Conservation (phyloP, 2,329 filamentous ascomycete genomes). For the Zymoseptoria passerinii region DNA sequence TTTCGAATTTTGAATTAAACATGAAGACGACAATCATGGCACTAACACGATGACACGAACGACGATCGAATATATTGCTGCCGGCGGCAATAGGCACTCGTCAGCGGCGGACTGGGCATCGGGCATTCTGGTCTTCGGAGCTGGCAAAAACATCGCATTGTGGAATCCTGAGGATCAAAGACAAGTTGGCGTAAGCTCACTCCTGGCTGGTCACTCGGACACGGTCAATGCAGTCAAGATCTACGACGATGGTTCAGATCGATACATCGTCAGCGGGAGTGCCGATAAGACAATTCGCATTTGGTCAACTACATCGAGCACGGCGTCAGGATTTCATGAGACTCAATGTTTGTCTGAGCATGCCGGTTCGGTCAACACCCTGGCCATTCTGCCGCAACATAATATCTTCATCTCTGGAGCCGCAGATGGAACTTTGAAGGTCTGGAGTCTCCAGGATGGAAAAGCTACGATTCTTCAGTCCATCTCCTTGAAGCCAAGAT, state of each 20-base stretch:
- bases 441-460: constrained; percentile 54
- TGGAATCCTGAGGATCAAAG: constrained; percentile 61
- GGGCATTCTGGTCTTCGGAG: constrained; percentile 76
- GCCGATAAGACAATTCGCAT: constrained; percentile 70
- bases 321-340: constrained; percentile 32
- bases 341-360: constrained; percentile 55
- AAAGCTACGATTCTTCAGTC: constrained; percentile 54
- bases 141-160: constrained; percentile 78
- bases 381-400: constrained; percentile 40
- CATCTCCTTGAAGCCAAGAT: constrained; percentile 65
- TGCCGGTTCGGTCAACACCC: constrained; percentile 62
- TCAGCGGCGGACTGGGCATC: constrained; percentile 77
- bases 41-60: constrained; percentile 3
- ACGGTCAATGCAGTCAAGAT: constrained; percentile 79
- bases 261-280: constrained; percentile 67
- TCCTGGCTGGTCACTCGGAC: constrained; percentile 70
- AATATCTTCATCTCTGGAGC: constrained; percentile 50
- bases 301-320: constrained; percentile 37
- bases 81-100: constrained; percentile 84
- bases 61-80: constrained; percentile 50
- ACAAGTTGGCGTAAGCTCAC: constrained; percentile 51
- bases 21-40: constrained; percentile 1
- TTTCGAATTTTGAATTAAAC: constrained; percentile 1
- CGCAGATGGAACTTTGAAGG: constrained; percentile 54
- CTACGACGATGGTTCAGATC: constrained; percentile 46